phyloP scores from a whole-genome alignment of 2,329 filamentous ascomycete species.

The Aspergillus neotritici region DNA sequence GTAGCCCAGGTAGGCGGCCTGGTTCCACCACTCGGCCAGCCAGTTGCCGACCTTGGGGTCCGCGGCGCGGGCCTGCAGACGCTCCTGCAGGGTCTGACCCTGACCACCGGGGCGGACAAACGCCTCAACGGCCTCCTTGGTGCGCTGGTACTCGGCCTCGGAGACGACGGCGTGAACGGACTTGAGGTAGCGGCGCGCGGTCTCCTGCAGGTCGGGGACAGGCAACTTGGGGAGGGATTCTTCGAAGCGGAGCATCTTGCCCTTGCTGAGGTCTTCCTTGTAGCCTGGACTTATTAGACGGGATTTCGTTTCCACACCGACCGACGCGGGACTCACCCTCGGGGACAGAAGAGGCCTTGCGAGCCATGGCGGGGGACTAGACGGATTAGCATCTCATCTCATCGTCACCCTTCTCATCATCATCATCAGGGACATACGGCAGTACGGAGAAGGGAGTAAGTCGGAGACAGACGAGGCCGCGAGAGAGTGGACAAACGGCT shows the following conservation, averaged over 20 bases:
- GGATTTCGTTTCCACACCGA: slow-evolving; percentile 3
- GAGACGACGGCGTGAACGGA: slow-evolving; percentile 60
- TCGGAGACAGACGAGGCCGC: slow-evolving; percentile 34
- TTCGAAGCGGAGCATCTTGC: slow-evolving; percentile 61
- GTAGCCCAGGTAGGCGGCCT: slow-evolving; percentile 85
- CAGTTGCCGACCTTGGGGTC: slow-evolving; percentile 84
- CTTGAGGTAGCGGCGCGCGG: slow-evolving; percentile 59
- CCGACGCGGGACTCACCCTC: slow-evolving; percentile 34
- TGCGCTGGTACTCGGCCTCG: slow-evolving; percentile 53
- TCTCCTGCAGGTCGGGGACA: slow-evolving; percentile 60
- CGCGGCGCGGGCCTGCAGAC: slow-evolving; percentile 71
- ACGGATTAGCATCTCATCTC: neutral
- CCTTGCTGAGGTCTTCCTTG: slow-evolving; percentile 59
- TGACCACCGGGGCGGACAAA: slow-evolving; percentile 83
- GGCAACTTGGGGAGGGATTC: slow-evolving; percentile 59
- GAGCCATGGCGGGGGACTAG: slow-evolving; percentile 37
- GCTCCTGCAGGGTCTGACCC: slow-evolving; percentile 79
- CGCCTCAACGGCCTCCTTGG: slow-evolving; percentile 75
- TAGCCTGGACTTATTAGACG: slow-evolving; percentile 46
- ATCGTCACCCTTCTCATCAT: slow-evolving; percentile 5
- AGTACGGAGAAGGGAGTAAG: slow-evolving; percentile 27
- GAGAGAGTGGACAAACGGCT: slow-evolving; percentile 39
- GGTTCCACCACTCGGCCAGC: slow-evolving; percentile 98
- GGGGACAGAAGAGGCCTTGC: slow-evolving; percentile 42
- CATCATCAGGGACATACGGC: slow-evolving; percentile 21